Evolutionary conservation across 1,284 basidiomycete genomes (phyloP).

Genomic region (Stereum hirsutum): DNA sequence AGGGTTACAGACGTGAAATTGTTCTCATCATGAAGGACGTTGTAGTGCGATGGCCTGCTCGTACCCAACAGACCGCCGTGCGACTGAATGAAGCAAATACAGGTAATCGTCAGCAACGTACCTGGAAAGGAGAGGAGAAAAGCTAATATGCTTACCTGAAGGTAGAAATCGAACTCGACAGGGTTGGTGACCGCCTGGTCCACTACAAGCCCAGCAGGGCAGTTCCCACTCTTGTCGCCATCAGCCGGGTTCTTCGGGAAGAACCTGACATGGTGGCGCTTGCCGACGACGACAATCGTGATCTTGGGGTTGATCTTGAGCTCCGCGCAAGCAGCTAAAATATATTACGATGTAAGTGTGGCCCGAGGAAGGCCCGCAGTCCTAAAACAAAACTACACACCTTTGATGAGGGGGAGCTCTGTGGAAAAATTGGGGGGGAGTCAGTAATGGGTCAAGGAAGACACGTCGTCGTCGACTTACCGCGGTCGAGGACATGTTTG

Average conservation of each 20-base stretch:
- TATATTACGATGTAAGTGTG: neutral
- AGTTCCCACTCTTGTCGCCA: slow-evolving; percentile 62
- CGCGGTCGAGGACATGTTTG: slow-evolving; percentile 51
- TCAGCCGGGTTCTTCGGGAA: slow-evolving; percentile 48
- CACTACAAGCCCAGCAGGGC: slow-evolving; percentile 66
- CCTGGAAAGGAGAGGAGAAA: no score
- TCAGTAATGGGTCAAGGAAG: neutral
- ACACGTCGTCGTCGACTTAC: slow-evolving; percentile 31
- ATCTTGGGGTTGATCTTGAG: slow-evolving; percentile 53
- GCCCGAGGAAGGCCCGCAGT: neutral
- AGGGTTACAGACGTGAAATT: slow-evolving; percentile 32
- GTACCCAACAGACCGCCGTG: slow-evolving; percentile 59
- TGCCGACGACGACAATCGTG: slow-evolving; percentile 69
- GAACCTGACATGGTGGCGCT: slow-evolving; percentile 71
- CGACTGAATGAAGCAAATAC: no score
- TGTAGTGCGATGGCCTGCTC: slow-evolving; percentile 55
- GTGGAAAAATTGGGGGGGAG: slow-evolving; percentile 6
- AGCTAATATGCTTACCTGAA: no score
- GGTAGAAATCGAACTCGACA: slow-evolving; percentile 74
- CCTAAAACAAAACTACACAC: slow-evolving; percentile 24
- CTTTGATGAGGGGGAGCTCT: slow-evolving; percentile 51
- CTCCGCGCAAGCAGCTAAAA: slow-evolving; percentile 46
- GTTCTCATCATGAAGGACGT: slow-evolving; percentile 52
- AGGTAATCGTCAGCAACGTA: no score
- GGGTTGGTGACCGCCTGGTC: slow-evolving; percentile 65